Conservation (phyloP, 2,329 filamentous ascomycete genomes). For the Aspergillus sp. region DNA sequence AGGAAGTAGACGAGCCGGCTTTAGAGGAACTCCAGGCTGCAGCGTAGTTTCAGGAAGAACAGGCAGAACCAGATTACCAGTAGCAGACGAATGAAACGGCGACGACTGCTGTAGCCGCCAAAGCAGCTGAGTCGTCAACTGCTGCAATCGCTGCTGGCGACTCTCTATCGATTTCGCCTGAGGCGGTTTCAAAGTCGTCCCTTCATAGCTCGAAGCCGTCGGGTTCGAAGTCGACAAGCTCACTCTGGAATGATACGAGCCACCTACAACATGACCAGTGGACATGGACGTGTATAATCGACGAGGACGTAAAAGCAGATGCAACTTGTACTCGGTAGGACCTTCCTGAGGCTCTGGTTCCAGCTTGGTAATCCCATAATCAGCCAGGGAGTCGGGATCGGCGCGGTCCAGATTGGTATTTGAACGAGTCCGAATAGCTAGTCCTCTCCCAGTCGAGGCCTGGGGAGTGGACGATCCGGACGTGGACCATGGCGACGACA, state of each 20-base stretch:
- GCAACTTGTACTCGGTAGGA: slow-evolving; percentile 93
- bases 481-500: slow-evolving; percentile 84
- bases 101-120: slow-evolving; percentile 96
- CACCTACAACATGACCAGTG: slow-evolving; percentile 53
- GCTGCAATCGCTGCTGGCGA: slow-evolving; percentile 78
- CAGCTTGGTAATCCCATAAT: slow-evolving; percentile 68
- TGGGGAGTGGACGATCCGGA: slow-evolving; percentile 44
- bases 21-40: slow-evolving; percentile 53
- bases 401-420: slow-evolving; percentile 35
- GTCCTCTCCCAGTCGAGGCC: slow-evolving; percentile 17
- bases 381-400: slow-evolving; percentile 37
- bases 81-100: slow-evolving; percentile 78
- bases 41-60: slow-evolving; percentile 61
- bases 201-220: slow-evolving; percentile 21
- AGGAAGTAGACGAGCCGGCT: slow-evolving; percentile 55
- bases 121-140: slow-evolving; percentile 88
- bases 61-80: slow-evolving; percentile 69
- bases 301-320: slow-evolving; percentile 75
- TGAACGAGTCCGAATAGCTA: slow-evolving; percentile 23
- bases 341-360: slow-evolving; percentile 90
- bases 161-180: slow-evolving; percentile 58
- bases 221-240: slow-evolving; percentile 16
- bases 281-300: slow-evolving; percentile 68
- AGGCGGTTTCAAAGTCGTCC: slow-evolving; percentile 30
- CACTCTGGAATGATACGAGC: slow-evolving; percentile 45